Evolutionary conservation across 352 stramenopile genomes (phyloP).

Genomic region (Pythium grandisporangium): DNA sequence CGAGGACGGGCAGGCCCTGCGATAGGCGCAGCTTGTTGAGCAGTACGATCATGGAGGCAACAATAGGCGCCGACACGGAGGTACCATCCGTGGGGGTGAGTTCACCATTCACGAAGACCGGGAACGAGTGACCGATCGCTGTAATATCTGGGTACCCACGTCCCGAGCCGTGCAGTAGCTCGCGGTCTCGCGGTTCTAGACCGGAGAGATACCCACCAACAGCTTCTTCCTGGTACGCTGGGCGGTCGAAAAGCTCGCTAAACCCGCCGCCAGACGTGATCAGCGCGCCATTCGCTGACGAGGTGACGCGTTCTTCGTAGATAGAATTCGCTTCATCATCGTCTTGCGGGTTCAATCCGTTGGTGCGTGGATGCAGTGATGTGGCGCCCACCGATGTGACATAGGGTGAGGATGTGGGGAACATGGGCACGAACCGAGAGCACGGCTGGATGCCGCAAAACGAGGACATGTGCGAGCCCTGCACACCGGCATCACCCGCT

Average conservation of each 20-base stretch:
- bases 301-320: conserved; percentile 46
- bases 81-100: conserved; percentile 56
- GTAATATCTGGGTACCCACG: conserved; percentile 60
- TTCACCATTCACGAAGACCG: conserved; percentile 42
- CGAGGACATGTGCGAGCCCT: conserved; percentile 33
- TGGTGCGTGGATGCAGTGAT: conserved; percentile 12
- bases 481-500: conserved; percentile 49
- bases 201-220: conserved; percentile 26
- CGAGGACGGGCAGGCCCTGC: conserved; percentile 24
- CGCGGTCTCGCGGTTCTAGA: conserved; percentile 10
- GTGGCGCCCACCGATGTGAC: conserved; percentile 62
- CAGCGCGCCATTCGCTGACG: conserved; percentile 25
- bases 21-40: conserved; percentile 42
- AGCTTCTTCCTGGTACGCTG: conserved; percentile 32
- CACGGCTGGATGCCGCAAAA: conserved; percentile 35
- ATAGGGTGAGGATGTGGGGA: conserved; percentile 66
- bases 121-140: conserved; percentile 52
- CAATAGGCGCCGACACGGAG: conserved; percentile 56
- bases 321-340: no score
- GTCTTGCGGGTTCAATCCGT: conserved; percentile 14
- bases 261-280: conserved; percentile 76
- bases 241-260: conserved; percentile 37
- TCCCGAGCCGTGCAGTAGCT: conserved; percentile 32
- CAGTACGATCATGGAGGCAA: conserved; percentile 51
- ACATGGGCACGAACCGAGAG: conserved; percentile 50